Evolutionary conservation across 495 filamentous ascomycete species (phyloP), one percentile per base, ranked within the genome.

Genomic region (Penicillium riverlandense): DNA sequence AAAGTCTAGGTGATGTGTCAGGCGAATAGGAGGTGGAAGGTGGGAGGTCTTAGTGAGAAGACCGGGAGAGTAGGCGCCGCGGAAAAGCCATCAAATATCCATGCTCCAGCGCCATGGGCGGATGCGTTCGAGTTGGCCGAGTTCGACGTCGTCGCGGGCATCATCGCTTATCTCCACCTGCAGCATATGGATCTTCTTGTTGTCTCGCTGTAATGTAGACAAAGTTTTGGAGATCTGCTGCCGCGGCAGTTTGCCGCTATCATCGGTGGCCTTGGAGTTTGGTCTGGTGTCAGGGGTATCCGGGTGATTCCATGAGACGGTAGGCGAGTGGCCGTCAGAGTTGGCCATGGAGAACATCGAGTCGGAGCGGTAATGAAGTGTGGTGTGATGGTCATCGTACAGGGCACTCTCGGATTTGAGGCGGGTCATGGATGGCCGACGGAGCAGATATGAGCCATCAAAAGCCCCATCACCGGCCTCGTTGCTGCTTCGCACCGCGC

Each of bases 101-200:
- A 73, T 71, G 44, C 69, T 73, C 69, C 69, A 73, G 47, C 69
- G 65, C 62, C 63, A 71, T 1, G 67, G 67, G 16, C 65, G 66
- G 38, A 68, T 53, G 32, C 53, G 64, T 53, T 73, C 63, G 12
- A 70, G 48, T 37, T 70, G 56, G 22, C 67, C 67, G 36, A 65
- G 33, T 8, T 43, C 62, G 32, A 71, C 41, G 32, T 71, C 65
- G 22, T 66, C 59, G 47, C 51, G 51, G 27, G 35, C 11, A 4
- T 62, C 54, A 38, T 70, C 65, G 36, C 62, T 67, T 45, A 73
- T 63, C 53, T 71, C 67, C 35, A 73, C 29, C 14, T 66, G 69
- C n/a, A 71, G 35, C 28, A 68, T 37, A 8, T 73, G 60, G 31
- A 73, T 48, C 14, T 70, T 65, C 37, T 69, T 69, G 37, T 54